These are phyloP conservation scores for Globisporangium cystogenes DNA, from an alignment of 352 stramenopile genomes.

Conservation along the genomic window DNA sequence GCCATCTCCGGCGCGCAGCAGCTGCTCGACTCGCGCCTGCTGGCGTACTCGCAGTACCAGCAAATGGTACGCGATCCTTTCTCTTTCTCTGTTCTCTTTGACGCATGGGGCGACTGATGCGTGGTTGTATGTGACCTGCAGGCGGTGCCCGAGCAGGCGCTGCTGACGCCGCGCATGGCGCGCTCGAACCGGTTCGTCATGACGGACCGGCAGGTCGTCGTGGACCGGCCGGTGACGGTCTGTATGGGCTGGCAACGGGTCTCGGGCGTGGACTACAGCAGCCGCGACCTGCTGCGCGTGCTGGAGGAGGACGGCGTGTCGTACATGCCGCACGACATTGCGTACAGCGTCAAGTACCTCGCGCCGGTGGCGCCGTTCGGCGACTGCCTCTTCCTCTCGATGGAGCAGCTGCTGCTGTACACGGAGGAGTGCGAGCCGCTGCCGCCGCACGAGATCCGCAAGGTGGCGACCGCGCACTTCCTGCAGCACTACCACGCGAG, in stretches of 20 bases:
- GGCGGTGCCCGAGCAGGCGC: slow-evolving; percentile 45
- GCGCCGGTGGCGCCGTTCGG: slow-evolving; percentile 74
- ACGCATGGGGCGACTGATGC: no score
- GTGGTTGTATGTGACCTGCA: slow-evolving; percentile 14
- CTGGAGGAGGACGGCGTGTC: slow-evolving; percentile 83
- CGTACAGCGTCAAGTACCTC: slow-evolving; percentile 88
- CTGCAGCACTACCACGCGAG: slow-evolving; percentile 61
- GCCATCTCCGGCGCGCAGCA: slow-evolving; percentile 70
- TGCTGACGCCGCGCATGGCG: slow-evolving; percentile 56
- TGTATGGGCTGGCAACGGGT: slow-evolving; percentile 86
- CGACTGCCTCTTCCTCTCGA: slow-evolving; percentile 85
- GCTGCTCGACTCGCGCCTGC: slow-evolving; percentile 64
- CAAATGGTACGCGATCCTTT: slow-evolving; percentile 63
- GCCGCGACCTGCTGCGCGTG: slow-evolving; percentile 64
- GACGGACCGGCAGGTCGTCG: slow-evolving; percentile 51
- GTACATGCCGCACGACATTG: slow-evolving; percentile 81
- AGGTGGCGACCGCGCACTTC: slow-evolving; percentile 77
- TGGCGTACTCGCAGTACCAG: slow-evolving; percentile 84
- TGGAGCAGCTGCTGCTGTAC: slow-evolving; percentile 84
- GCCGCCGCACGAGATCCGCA: slow-evolving; percentile 55
- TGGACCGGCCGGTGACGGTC: slow-evolving; percentile 71
- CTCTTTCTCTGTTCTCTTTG: no score
- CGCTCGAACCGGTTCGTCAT: slow-evolving; percentile 46
- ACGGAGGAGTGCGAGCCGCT: slow-evolving; percentile 81
- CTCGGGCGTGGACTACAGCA: slow-evolving; percentile 65